A percentile compares a stretch with the other conserved stretches of the same genome.
These are phyloP conservation scores for Geranomyces variabilis DNA, from an alignment of 192 early-diverging fungal species.

Conservation along the genomic window DNA sequence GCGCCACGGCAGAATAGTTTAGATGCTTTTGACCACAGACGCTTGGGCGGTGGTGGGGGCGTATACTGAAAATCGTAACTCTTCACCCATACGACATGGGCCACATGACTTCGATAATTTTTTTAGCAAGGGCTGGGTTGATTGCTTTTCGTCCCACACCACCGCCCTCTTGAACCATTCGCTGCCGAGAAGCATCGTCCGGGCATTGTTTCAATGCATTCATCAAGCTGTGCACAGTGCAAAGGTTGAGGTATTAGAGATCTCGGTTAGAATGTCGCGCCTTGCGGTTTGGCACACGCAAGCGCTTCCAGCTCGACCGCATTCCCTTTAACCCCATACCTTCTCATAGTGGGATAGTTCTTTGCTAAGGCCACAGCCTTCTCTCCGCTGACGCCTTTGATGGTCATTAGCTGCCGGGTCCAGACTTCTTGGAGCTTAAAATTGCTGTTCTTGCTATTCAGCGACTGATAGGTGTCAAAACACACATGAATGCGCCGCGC, in stretches of 20 bases:
- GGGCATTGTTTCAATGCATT: slow-evolving; percentile 43
- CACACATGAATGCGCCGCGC: slow-evolving; percentile 52
- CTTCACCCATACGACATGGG: slow-evolving; percentile 4
- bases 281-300: no score
- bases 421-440: slow-evolving; percentile 78
- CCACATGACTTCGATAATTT: slow-evolving; percentile 30
- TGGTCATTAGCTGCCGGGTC: slow-evolving; percentile 80
- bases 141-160: slow-evolving; percentile 42
- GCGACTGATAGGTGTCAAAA: slow-evolving; percentile 63
- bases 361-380: slow-evolving; percentile 77
- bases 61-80: no score
- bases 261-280: no score
- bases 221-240: slow-evolving; percentile 52
- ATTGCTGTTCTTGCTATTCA: slow-evolving; percentile 77
- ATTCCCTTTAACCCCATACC: slow-evolving; percentile 19
- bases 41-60: no score
- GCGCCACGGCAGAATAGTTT: no score
- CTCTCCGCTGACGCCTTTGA: slow-evolving; percentile 81
- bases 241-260: no score
- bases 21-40: no score
- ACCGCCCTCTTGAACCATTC: slow-evolving; percentile 50
- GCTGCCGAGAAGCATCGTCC: slow-evolving; percentile 50
- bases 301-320: no score
- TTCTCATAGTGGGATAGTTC: slow-evolving; percentile 70
- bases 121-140: slow-evolving; percentile 38